Base-by-base conservation (phyloP, 1,284 basidiomycete genomes). In the Cutaneotrichosporon curvatum region DNA sequence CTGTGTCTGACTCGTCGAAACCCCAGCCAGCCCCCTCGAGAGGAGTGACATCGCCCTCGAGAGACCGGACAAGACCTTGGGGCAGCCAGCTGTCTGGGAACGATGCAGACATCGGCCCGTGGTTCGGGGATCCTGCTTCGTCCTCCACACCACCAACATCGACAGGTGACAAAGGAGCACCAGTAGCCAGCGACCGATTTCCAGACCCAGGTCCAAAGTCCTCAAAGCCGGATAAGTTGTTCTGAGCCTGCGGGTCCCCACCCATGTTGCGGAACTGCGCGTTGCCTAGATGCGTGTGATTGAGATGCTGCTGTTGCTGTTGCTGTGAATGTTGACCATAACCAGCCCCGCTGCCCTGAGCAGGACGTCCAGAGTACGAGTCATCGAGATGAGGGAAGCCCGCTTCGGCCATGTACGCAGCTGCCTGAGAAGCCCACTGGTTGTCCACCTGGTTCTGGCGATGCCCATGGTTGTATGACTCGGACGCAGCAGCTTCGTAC, bases 11-110 rank as follows among this genome's bases (percentile, higher is more conserved):
- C 9, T 34, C 32, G 32, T 44, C 53, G 18, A 54, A 16, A 31
- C 50, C 54, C 22, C 45, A 45, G 32, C 23, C 43, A 25, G 47
- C 45, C 22, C 40, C 57, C 34, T 67, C 63, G 22, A 63, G 47
- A 4, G 70, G 68, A 3, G 66, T 68, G 21, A 61, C 56, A 46
- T 70, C 68, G 18, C 70, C 67, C 46, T 70, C 70, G 11, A 73
- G 56, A 1, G 69, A 71, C 16, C 68, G 60, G 50, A 73, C 70
- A 20, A 73, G 50, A 15, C 68, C 69, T 50, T 70, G 67, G 25
- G 71, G 71, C 0, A 73, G 51, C 28, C 71, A 57, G 47, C 67
- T 68, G 45, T 65, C 63, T 9, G 64, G 62, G 56, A 72, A 71
- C n/a, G 68, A 68, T 4, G 67, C 59, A 4, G 67, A 68, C 43